These are phyloP conservation scores for Heliocybe sulcata DNA, from an alignment of 1,284 basidiomycete genomes.

Conservation along the genomic window DNA sequence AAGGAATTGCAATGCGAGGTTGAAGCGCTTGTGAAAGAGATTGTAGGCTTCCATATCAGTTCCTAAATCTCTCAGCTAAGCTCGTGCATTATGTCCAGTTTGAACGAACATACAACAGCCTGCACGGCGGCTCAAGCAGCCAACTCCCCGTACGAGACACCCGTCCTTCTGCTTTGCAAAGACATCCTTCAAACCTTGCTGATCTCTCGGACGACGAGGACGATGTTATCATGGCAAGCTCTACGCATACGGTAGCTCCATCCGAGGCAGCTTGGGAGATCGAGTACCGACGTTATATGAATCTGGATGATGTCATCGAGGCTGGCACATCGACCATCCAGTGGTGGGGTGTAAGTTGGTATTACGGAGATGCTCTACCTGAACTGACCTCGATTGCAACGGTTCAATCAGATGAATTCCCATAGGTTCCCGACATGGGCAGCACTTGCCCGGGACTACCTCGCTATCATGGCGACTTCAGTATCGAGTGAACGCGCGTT, in stretches of 20 bases:
- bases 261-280: no score
- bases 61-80: no score
- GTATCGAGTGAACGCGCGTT: constrained; percentile 15
- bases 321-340: neutral
- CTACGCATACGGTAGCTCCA: no score
- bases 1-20: neutral
- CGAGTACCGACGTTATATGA: neutral
- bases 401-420: constrained; percentile 8
- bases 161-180: no score
- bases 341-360: neutral
- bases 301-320: neutral
- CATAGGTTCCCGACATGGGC: constrained; percentile 11
- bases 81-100: no score
- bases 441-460: constrained; percentile 12
- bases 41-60: no score
- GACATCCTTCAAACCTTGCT: no score
- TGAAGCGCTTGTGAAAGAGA: neutral
- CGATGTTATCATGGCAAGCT: no score
- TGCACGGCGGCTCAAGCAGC: no score
- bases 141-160: no score
- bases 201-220: no score
- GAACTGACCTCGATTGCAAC: neutral
- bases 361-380: neutral
- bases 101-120: no score
- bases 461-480: constrained; percentile 13